Base-by-base conservation (phyloP, 306 rosid genomes). In the Abrus precatorius region DNA sequence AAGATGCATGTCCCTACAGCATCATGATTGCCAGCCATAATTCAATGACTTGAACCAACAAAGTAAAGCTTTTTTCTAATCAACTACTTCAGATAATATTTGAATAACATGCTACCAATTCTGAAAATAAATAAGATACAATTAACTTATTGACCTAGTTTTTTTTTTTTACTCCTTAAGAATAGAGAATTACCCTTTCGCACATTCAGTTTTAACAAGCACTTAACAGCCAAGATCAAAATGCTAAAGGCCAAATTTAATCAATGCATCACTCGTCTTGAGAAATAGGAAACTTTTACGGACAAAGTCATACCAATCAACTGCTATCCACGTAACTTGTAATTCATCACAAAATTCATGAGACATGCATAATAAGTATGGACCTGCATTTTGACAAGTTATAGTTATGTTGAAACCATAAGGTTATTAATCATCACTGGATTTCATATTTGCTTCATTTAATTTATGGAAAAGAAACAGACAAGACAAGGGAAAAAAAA, bases 301-400 rank as follows among this genome's bases (percentile, higher is more conserved):
- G 68, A 47, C 40, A 50, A 56, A 57, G 36, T 68, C 59, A 75
- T 9, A 59, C 40, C 74, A 66, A 56, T 54, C 5, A 36, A 68
- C 40, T 34, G 34, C 62, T 52, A 65, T 49, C 59, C 55, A 74
- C 13, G 3, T 66, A 57, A 74, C 52, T 5, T 53, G 84, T 49
- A 76, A 84, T 70, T 53, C 77, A 30, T 73, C 77, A 66, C 32
- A 57, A 74, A 72, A 75, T 11, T 69, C 28, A 45, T 44, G 69
- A 50, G 67, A 57, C 43, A 68, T 74, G 70, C 40, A 78, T 38
- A 59, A 45, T 72, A 66, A 53, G 74, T 4, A 84, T 44, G 57
- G 56, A 62, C 67, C 20, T 62, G 75, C 70, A 80, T 60, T 69
- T 83, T 75, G 57, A 61, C 72, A 80, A 54, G 83, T 53, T 47